phyloP scores from a whole-genome alignment of 2,329 filamentous ascomycete species.

The Arthrobotrys sphaeroides region DNA sequence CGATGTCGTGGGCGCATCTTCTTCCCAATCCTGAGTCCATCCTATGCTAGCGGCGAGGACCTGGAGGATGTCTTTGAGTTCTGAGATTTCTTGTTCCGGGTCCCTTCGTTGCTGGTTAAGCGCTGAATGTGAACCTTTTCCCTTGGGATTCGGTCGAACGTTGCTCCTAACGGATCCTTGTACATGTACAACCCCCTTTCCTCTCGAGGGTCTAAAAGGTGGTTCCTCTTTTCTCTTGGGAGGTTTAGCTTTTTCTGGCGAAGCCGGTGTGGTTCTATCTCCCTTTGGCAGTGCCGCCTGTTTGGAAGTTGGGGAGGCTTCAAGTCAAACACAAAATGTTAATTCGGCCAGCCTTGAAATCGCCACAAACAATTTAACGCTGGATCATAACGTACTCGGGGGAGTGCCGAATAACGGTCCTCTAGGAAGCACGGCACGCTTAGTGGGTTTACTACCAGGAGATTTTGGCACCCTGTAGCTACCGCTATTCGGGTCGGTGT shows the following conservation, averaged over 20 bases:
- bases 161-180: neutral
- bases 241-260: neutral
- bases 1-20: slow-evolving; percentile 33
- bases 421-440: slow-evolving; percentile 20
- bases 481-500: neutral
- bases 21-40: slow-evolving; percentile 42
- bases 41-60: slow-evolving; percentile 26
- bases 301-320: neutral
- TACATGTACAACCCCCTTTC: neutral
- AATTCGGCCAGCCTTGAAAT: neutral
- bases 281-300: neutral
- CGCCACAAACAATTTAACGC: neutral
- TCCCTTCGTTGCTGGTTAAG: neutral
- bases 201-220: neutral
- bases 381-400: slow-evolving; percentile 18
- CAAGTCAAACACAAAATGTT: neutral
- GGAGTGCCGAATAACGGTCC: slow-evolving; percentile 31
- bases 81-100: slow-evolving; percentile 41
- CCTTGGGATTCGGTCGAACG: neutral
- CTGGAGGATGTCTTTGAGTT: slow-evolving; percentile 48
- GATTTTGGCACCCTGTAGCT: neutral
- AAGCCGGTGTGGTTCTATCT: neutral
- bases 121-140: neutral
- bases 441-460: neutral
- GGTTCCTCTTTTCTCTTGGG: neutral